phyloP scores from a whole-genome alignment of 306 rosid genomes.

The Calophaca sinica region DNA sequence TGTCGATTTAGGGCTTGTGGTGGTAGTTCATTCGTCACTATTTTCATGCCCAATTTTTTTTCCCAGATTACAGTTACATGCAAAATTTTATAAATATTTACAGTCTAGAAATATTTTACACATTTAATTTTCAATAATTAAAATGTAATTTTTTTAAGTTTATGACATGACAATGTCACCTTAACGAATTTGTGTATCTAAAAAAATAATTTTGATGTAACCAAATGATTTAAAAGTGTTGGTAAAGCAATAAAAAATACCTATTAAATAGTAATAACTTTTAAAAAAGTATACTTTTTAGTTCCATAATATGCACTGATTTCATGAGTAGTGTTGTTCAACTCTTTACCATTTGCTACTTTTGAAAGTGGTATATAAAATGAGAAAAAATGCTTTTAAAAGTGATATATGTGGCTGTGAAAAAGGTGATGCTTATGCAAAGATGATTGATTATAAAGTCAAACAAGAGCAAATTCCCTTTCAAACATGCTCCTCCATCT shows the following conservation, averaged over 20 bases:
- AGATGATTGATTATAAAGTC: conserved; percentile 36
- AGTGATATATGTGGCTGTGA: conserved; percentile 14
- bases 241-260: not conserved
- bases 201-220: no score
- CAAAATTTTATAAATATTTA: no score
- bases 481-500: conserved; percentile 1
- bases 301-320: not conserved
- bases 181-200: not conserved
- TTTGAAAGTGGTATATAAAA: not conserved
- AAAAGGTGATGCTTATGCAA: conserved; percentile 37
- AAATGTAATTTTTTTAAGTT: no score
- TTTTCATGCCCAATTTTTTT: no score
- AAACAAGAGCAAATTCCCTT: conserved; percentile 34
- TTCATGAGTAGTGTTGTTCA: not conserved
- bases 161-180: not conserved
- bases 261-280: not conserved
- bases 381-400: conserved; percentile 30
- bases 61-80: no score
- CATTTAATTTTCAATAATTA: no score
- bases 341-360: not conserved
- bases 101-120: no score
- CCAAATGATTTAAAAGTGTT: not conserved
- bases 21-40: no score
- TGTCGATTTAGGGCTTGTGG: no score
- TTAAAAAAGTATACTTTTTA: not conserved